Percentiles rank a stretch among this genome's conserved stretches.
Conservation (phyloP, 2,329 filamentous ascomycete species). For the Blastomyces percursus region DNA sequence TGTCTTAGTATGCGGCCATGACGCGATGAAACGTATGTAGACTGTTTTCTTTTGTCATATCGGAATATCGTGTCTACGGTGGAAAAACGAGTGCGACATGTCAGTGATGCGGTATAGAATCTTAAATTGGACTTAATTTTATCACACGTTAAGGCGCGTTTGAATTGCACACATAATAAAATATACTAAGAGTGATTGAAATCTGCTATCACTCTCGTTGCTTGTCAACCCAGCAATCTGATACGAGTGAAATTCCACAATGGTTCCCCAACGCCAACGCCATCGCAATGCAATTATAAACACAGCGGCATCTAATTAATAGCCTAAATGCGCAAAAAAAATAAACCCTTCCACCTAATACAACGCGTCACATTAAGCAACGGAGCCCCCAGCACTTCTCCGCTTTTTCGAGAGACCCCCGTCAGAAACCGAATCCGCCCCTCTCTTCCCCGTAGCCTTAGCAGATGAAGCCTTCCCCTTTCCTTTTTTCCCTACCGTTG, state of each 20-base stretch:
- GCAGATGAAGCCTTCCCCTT: slow-evolving; percentile 23
- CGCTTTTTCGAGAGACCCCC: slow-evolving; percentile 9
- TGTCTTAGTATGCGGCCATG: neutral
- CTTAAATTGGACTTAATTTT: neutral
- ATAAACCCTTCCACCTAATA: neutral
- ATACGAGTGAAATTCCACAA: neutral
- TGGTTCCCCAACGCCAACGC: neutral
- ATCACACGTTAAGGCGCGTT: neutral
- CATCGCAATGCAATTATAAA: neutral
- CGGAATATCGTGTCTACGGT: neutral
- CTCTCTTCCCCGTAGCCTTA: slow-evolving; percentile 20
- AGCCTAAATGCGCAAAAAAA: neutral
- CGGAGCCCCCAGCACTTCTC: slow-evolving; percentile 6
- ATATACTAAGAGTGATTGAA: neutral
- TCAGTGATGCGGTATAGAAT: neutral
- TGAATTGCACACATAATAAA: neutral
- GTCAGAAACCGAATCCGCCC: slow-evolving; percentile 5
- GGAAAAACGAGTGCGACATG: neutral
- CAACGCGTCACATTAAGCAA: neutral
- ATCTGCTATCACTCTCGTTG: neutral
- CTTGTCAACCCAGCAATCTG: neutral
- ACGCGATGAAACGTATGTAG: slow-evolving; percentile 1
- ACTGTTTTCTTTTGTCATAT: neutral
- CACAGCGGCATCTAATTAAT: neutral
- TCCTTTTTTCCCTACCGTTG: slow-evolving; percentile 21